Base-by-base conservation (phyloP, 306 rosid species). In the Lathyrus aphaca region DNA sequence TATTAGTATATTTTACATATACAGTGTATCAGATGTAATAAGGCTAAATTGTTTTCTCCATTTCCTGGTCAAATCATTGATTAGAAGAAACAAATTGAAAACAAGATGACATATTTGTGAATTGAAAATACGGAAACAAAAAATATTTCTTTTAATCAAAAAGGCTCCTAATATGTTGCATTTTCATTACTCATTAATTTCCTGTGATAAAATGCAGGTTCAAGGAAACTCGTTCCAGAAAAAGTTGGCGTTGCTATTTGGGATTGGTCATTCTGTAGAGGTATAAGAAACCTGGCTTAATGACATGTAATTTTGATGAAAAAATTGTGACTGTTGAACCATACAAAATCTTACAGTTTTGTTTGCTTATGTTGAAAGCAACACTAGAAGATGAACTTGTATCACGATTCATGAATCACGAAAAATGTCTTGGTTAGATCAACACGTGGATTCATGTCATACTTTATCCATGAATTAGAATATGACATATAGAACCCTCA, bases 141-240 rank as follows among this genome's bases (percentile, higher is more conserved):
- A 14, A 5, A 11, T 59, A 55, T 35, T 10, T 55, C 15, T 21
- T 56, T 44, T 30, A 66, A 66, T 68, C 51, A 6, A 32, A 43
- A 30, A 19, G 9, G 50, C 39, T 3, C 38, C 39, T 57, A 9
- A 53, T 60, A 68, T 38, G 42, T 49, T 51, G 71, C 32, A 51
- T 30, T n/a, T 37, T 25, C 51, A 61, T 9, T 53, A 53, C 7
- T 21, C 15, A 19, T 66, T 64, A 63, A 55, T 49, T 68, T 71
- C 69, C 79, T 58, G 57, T 39, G 51, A 27, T 72, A 78, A 69
- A 75, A 49, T 81, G 79, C 89, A 95, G 99, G 84, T 83, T 83
- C 96, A 86, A 56, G 99, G 99, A 74, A 95, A 95, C 84, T 95
- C 99, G 5, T 95, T 95, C 86, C 96, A 82, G 80, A 95, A 95